These are phyloP conservation scores for Pseudogymnoascus sp. DNA, from an alignment of 2,329 filamentous ascomycete species.

Conservation along the genomic window DNA sequence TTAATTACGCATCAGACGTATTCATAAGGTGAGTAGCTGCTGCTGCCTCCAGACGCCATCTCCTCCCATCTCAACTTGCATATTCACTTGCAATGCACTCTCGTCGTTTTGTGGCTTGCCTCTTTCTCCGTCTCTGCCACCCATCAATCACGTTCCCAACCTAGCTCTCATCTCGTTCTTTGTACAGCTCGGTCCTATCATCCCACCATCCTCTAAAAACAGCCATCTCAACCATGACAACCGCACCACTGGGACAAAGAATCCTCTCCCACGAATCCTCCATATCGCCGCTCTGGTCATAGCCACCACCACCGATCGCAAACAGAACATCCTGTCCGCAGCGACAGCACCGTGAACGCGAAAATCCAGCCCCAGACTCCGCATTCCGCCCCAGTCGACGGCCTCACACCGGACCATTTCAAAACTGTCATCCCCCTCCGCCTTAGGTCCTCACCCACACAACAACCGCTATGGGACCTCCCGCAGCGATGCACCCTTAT, in stretches of 20 bases:
- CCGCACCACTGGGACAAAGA: background rate
- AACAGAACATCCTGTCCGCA: background rate
- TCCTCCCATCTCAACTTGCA: background rate
- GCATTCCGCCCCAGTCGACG: background rate
- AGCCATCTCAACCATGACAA: slow-evolving; percentile 3
- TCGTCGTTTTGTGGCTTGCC: background rate
- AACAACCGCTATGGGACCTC: background rate
- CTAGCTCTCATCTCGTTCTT: background rate
- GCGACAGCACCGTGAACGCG: background rate
- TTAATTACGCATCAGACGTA: background rate
- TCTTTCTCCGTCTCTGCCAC: background rate
- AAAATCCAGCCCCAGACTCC: background rate
- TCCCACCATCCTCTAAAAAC: background rate
- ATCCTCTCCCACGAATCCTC: background rate
- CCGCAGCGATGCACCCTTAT: background rate
- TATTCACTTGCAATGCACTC: background rate
- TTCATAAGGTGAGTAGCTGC: slow-evolving; percentile 3
- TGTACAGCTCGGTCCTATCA: background rate
- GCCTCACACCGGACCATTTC: background rate
- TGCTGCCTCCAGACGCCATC: background rate
- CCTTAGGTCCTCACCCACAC: background rate
- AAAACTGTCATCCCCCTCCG: background rate
- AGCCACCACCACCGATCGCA: background rate
- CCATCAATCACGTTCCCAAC: background rate
- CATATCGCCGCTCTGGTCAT: background rate